Base-by-base conservation (phyloP, 306 rosid species). In the Lathyrus aphaca region DNA sequence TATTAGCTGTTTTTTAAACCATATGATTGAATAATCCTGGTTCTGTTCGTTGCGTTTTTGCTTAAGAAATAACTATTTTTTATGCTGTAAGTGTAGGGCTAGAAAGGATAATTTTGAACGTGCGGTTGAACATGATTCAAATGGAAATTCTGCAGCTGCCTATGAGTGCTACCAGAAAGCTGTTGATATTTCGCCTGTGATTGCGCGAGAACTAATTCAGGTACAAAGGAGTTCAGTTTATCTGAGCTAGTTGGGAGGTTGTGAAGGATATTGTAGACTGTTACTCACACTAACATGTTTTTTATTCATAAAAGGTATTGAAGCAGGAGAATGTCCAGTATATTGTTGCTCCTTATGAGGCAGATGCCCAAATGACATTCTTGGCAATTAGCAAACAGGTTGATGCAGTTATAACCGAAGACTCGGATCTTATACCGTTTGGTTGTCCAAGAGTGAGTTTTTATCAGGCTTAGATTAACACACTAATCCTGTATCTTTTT, bases 301-400 rank as follows among this genome's bases (percentile, higher is more conserved):
- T 10, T 42, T 42, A 13, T 42, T 3, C 5, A 30, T 61, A 30
- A 11, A 76, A 90, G 98, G 97, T 87, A 58, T 81, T 90, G 82
- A 94, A 87, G 86, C 86, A 57, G 79, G 97, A 94, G 83, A 86
- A 85, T 61, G 78, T 90, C 59, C 74, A 74, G 0, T 85, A 88
- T 75, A 45, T 94, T 77, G 98, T 94, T 77, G 98, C 98, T 75
- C 98, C 98, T 60, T 94, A 94, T 8, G 97, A 94, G 77, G 98
- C 97, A 66, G 98, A 94, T 80, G 96, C 98, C 32, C 98, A 94
- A 66, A 82, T 94, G 98, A 82, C 98, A 61, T 94, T 88, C 84
- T 80, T 94, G 88, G 98, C 98, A 21, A 35, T 76, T 62, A 87
- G 74, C 67, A 84, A 85, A 49, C 92, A 77, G 73, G 96, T 94